Percentiles rank a stretch among this genome's conserved stretches.
Evolutionary conservation across 2,329 filamentous ascomycete genomes (phyloP).

Genomic region (Cladosporium sphaerospermum): DNA sequence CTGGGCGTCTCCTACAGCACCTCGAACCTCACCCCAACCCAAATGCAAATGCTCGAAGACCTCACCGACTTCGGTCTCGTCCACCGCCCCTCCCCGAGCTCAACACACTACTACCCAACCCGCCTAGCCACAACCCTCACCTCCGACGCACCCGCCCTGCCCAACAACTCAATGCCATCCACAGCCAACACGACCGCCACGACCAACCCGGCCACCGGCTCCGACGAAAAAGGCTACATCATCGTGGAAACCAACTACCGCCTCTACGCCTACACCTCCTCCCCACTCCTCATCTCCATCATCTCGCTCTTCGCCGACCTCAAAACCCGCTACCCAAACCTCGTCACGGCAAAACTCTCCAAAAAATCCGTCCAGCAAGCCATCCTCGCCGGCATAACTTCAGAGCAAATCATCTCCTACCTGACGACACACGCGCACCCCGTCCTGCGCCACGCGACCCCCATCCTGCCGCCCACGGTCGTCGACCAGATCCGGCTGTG

Average conservation of each 20-base stretch:
- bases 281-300: conserved; percentile 88
- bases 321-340: conserved; percentile 85
- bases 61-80: conserved; percentile 90
- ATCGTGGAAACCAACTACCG: conserved; percentile 98
- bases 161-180: conserved; percentile 63
- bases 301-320: conserved; percentile 84
- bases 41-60: conserved; percentile 82
- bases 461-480: conserved; percentile 86
- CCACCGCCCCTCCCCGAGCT: conserved; percentile 48
- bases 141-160: conserved; percentile 64
- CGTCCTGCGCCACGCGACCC: conserved; percentile 72
- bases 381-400: conserved; percentile 84
- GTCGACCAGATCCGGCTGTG: conserved; percentile 96
- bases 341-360: conserved; percentile 86
- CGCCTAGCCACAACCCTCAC: conserved; percentile 91
- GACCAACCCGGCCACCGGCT: conserved; percentile 26
- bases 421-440: conserved; percentile 89
- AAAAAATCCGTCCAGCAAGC: conserved; percentile 82
- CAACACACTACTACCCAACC: conserved; percentile 71
- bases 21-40: conserved; percentile 70
- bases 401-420: conserved; percentile 92
- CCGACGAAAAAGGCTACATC: conserved; percentile 67
- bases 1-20: conserved; percentile 89
- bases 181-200: conserved; percentile 45
- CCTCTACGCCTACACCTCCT: conserved; percentile 92